Conservation (phyloP, 208 protist species). For the Novymonas esmeraldas region DNA sequence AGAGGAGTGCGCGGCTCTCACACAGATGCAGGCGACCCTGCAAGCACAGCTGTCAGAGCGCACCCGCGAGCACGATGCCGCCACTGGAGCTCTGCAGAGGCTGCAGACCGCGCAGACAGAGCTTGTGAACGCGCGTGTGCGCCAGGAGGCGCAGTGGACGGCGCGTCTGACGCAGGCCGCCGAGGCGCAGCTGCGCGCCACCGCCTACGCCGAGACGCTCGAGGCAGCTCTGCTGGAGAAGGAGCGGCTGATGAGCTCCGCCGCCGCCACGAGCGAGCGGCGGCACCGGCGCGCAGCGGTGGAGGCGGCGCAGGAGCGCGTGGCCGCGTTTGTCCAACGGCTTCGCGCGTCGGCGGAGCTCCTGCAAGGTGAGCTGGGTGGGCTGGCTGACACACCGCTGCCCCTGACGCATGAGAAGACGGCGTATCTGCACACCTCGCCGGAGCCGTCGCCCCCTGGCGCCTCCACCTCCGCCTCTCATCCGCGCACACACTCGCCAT, state of each 20-base stretch:
- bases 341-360: constrained; percentile 9
- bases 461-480: background rate
- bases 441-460: constrained; percentile 8
- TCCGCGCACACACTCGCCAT: too few relatives aligned
- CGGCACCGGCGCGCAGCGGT: constrained; percentile 4
- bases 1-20: constrained; percentile 16
- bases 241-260: background rate
- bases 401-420: background rate
- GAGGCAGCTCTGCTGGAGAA: constrained; percentile 26
- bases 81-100: background rate
- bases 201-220: constrained; percentile 3
- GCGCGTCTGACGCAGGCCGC: constrained; percentile 19
- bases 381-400: background rate
- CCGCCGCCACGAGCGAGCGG: background rate
- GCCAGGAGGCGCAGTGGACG: constrained; percentile 10
- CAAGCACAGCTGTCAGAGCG: constrained; percentile 1
- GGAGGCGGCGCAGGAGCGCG: constrained; percentile 6
- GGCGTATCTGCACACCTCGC: background rate
- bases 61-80: constrained; percentile 1
- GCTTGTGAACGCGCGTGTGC: background rate
- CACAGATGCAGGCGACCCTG: background rate
- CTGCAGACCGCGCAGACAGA: constrained; percentile 4
- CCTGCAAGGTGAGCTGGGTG: constrained; percentile 9
- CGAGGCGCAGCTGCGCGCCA: constrained; percentile 25
- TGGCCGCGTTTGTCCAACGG: constrained; percentile 14